Conservation (phyloP, 495 filamentous ascomycete genomes). For the Glutinoglossum americanum region DNA sequence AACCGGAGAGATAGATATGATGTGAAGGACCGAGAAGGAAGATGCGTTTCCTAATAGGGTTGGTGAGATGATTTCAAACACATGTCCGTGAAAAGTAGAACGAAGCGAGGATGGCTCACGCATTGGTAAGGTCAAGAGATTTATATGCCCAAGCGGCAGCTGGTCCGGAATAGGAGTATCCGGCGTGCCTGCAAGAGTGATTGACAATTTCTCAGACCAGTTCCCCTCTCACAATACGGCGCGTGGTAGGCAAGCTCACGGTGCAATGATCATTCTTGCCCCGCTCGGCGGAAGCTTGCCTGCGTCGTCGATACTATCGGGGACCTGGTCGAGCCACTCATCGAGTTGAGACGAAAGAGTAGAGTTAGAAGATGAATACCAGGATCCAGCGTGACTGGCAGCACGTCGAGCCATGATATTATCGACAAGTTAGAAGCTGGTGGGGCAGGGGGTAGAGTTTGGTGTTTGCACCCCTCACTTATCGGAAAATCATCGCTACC, state of each 20-base stretch:
- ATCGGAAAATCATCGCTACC: neutral
- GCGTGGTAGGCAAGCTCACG: slow-evolving; percentile 37
- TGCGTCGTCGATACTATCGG: slow-evolving; percentile 32
- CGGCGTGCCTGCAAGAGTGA: slow-evolving; percentile 52
- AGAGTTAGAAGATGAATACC: slow-evolving; percentile 48
- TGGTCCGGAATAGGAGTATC: slow-evolving; percentile 85
- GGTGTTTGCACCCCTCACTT: neutral
- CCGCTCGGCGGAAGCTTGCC: slow-evolving; percentile 45
- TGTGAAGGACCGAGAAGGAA: slow-evolving; percentile 93
- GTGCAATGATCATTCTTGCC: slow-evolving; percentile 81
- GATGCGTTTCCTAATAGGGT: slow-evolving; percentile 46
- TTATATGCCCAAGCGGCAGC: slow-evolving; percentile 94
- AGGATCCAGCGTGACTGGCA: slow-evolving; percentile 57
- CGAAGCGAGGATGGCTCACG: slow-evolving; percentile 24
- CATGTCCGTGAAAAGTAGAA: neutral
- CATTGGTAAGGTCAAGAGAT: slow-evolving; percentile 59
- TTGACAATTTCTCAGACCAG: slow-evolving; percentile 4
- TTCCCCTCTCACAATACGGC: neutral
- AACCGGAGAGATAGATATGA: slow-evolving; percentile 55
- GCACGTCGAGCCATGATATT: neutral
- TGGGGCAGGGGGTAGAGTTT: neutral
- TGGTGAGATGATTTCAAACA: neutral
- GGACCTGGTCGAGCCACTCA: slow-evolving; percentile 54
- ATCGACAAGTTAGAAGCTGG: neutral
- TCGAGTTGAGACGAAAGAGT: slow-evolving; percentile 53